Evolutionary conservation across 306 rosid species (phyloP).

Genomic region (Prunus mongolica): DNA sequence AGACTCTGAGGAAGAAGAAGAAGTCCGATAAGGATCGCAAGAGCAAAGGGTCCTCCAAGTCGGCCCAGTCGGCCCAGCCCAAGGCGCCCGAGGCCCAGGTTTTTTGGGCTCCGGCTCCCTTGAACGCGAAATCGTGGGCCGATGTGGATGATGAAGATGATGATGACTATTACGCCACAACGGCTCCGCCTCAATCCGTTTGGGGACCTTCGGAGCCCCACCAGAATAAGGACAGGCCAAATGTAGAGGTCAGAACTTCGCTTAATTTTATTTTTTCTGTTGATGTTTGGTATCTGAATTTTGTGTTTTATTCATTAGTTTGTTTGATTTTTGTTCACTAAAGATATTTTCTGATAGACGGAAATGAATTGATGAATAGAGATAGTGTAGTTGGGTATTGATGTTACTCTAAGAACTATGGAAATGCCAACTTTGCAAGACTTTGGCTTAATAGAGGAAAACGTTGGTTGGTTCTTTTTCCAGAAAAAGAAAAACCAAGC

Average conservation of each 20-base stretch:
- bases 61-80: slow-evolving; percentile 29
- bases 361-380: not conserved
- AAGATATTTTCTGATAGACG: not conserved
- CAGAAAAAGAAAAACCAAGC: no score
- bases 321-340: not conserved
- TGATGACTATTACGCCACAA: slow-evolving; percentile 75
- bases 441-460: not conserved
- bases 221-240: slow-evolving; percentile 39
- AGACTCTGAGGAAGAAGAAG: slow-evolving; percentile 86
- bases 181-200: slow-evolving; percentile 65
- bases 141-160: slow-evolving; percentile 86
- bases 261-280: not conserved
- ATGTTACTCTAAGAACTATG: not conserved
- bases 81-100: slow-evolving; percentile 59
- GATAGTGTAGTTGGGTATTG: not conserved
- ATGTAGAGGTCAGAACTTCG: slow-evolving; percentile 50
- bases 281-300: not conserved
- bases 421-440: not conserved
- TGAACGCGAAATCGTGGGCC: slow-evolving; percentile 78
- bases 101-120: slow-evolving; percentile 75
- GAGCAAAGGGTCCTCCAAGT: slow-evolving; percentile 54
- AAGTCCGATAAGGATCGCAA: slow-evolving; percentile 80
- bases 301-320: not conserved
- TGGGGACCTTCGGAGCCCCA: slow-evolving; percentile 58
- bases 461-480: not conserved